Percentiles rank a stretch among this genome's conserved stretches.
Evolutionary conservation across 202 grass and related monocot species (phyloP).

Genomic region (Cymbopogon flexuosus): DNA sequence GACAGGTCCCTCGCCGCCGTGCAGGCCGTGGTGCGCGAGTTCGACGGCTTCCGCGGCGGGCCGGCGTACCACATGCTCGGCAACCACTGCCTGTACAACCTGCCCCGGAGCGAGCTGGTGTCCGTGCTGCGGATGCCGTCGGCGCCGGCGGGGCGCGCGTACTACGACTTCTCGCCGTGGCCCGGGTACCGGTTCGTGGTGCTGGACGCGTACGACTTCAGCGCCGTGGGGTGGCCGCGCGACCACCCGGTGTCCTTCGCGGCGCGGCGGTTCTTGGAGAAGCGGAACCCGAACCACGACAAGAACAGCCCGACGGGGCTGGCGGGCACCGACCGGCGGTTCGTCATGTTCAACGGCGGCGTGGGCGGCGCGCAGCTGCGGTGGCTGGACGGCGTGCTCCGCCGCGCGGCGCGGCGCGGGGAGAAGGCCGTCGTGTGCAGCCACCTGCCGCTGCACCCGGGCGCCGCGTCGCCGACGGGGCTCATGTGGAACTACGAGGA

Average conservation of each 20-base stretch:
- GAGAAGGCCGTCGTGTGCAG: constrained; percentile 58
- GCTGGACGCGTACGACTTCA: constrained; percentile 72
- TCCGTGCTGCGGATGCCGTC: constrained; percentile 44
- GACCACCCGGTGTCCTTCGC: constrained; percentile 33
- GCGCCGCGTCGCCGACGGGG: constrained; percentile 24
- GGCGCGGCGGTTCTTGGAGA: constrained; percentile 40
- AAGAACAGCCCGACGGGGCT: constrained; percentile 55
- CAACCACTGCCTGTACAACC: constrained; percentile 69
- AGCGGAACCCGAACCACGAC: constrained; percentile 55
- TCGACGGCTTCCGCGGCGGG: constrained; percentile 17
- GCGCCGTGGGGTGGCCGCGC: constrained; percentile 40
- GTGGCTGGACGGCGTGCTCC: constrained; percentile 54
- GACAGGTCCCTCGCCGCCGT: constrained; percentile 24
- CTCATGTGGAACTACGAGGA: constrained; percentile 72
- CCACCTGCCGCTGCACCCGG: constrained; percentile 53
- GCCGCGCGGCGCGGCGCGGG: background rate
- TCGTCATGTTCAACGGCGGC: constrained; percentile 63
- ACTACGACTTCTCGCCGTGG: constrained; percentile 53
- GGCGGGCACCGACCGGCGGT: constrained; percentile 37
- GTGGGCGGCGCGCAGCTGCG: constrained; percentile 44
- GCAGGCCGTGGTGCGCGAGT: constrained; percentile 34
- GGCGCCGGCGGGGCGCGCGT: background rate
- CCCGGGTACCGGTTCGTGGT: constrained; percentile 43
- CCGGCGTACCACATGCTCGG: constrained; percentile 41
- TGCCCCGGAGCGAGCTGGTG: constrained; percentile 45